Base-by-base conservation (phyloP, 192 early-diverging fungal species). In the Umbelopsis ramanniana region DNA sequence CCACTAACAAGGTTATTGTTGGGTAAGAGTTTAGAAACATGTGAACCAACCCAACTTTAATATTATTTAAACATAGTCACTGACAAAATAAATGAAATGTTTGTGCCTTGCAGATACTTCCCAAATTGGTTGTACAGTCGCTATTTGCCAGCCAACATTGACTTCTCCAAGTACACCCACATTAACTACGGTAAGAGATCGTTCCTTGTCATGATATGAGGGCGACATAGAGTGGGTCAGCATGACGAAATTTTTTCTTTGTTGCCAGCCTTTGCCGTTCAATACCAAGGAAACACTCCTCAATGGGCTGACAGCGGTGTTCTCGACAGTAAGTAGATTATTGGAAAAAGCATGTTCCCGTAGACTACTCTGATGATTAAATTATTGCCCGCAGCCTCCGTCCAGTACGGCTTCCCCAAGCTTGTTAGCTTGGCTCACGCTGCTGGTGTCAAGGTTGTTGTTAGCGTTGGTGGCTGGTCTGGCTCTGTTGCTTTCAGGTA, bases 391-490 rank as follows among this genome's bases (percentile, higher is more conserved):
- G 11, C 29, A 63, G 57, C 57, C 15, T 63, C 57, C 17, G 57
- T 63, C 33, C 57, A 63, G 33, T 63, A 63, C 6, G 57, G 57
- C 38, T 37, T 85, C 67, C 82, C 83, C 4, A 73, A 73, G 4
- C 60, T 86, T 10, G 75, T 85, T 43, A 75, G 63, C 14, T 76
- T 79, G 9, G 85, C 85, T 21, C 85, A 75, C 52, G 73, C 66
- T 17, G 70, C 72, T 40, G 63, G 76, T 11, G 77, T 77, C 74
- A 86, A 85, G 69, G 67, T 91, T n/a, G 72, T 86, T 29, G 71
- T 90, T 17, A 77, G 83, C 11, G 80, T 89, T 38, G 90, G 90
- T 67, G 90, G 90, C 33, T 91, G 90, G 90, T 88, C 85, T 2
- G 89, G 90, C 12, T 63, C 57, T 0, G 57, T 63, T 35, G 57